Conservation (phyloP, 202 grass and related monocot genomes). For the Carex arenaria region DNA sequence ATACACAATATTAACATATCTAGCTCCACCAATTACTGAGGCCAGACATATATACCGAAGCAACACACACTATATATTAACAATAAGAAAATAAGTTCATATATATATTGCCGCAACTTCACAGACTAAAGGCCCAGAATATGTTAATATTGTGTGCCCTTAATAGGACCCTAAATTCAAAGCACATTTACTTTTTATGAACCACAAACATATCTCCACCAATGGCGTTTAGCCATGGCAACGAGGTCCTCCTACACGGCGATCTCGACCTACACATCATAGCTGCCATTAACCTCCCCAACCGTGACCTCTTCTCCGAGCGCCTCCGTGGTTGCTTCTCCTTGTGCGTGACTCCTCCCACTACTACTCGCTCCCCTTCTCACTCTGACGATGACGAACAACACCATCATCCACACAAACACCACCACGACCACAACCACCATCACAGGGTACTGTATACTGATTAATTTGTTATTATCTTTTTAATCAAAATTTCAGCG, state of each 20-base stretch:
- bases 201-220: background rate
- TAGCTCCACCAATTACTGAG: too few relatives aligned
- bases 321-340: constrained; percentile 41
- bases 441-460: background rate
- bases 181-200: too few relatives aligned
- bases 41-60: too few relatives aligned
- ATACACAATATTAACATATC: background rate
- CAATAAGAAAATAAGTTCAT: too few relatives aligned
- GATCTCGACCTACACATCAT: constrained; percentile 62
- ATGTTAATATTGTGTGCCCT: too few relatives aligned
- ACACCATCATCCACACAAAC: background rate
- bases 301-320: constrained; percentile 68
- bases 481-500: background rate
- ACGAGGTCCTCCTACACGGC: constrained; percentile 45
- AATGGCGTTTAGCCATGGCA: background rate
- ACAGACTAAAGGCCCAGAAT: too few relatives aligned
- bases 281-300: constrained; percentile 55
- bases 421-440: background rate
- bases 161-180: too few relatives aligned
- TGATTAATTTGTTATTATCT: background rate
- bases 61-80: too few relatives aligned
- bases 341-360: constrained; percentile 29
- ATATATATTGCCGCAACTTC: too few relatives aligned
- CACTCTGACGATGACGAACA: background rate
- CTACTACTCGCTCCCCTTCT: background rate